These are phyloP conservation scores for Aspergillus pseudoglaucus DNA, from an alignment of 2,329 filamentous ascomycete species.

Conservation along the genomic window DNA sequence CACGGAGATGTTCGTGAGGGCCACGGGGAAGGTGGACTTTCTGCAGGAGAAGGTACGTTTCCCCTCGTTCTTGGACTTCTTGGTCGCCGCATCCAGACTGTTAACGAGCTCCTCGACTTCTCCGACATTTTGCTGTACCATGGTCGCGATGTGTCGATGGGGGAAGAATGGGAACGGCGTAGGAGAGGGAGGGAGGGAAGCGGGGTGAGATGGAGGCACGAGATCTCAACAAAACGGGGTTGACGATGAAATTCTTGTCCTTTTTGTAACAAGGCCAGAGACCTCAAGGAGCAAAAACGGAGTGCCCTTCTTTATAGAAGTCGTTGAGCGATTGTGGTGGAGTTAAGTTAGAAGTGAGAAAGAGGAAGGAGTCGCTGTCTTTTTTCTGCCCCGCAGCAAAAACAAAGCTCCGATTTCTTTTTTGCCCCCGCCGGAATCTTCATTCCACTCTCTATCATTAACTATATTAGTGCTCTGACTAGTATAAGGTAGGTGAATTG, in stretches of 20 bases:
- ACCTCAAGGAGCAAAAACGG: neutral
- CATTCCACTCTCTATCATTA: neutral
- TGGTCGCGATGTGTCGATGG: slow-evolving; percentile 19
- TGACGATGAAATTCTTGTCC: neutral
- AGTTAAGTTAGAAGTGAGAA: neutral
- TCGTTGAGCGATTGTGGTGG: neutral
- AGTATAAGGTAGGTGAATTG: neutral
- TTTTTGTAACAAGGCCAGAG: neutral
- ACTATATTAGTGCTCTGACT: slow-evolving; percentile 3
- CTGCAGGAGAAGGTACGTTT: slow-evolving; percentile 65
- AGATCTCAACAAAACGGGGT: neutral
- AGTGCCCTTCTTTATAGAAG: neutral
- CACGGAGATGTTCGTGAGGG: slow-evolving; percentile 60
- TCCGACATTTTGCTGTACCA: slow-evolving; percentile 63
- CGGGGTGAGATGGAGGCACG: neutral
- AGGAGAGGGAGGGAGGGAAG: neutral
- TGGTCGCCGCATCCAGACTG: slow-evolving; percentile 50
- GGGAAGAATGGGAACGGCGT: neutral
- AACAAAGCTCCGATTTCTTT: neutral
- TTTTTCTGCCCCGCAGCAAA: neutral
- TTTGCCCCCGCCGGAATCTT: neutral
- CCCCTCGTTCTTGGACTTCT: slow-evolving; percentile 41
- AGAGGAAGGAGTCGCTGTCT: neutral
- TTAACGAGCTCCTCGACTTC: slow-evolving; percentile 61
- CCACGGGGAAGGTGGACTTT: slow-evolving; percentile 69